Base-by-base conservation (phyloP, 352 stramenopile species). In the Globisporangium polare region DNA sequence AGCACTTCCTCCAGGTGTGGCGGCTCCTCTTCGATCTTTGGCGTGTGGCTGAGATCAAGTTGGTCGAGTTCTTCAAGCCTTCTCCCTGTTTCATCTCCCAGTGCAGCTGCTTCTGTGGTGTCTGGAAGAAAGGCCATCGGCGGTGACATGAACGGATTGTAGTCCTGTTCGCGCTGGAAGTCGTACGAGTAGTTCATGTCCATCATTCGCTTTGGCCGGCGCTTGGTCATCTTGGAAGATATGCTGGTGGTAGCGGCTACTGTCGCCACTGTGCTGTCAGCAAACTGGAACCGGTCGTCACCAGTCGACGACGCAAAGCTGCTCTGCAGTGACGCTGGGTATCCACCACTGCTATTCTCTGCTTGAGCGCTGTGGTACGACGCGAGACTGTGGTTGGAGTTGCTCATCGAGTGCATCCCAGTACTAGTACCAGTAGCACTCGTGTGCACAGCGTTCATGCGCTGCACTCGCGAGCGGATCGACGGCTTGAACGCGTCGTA, bases 401-500 rank as follows among this genome's bases (percentile, higher is more conserved):
- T 18, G 29, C 18, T 54, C 47, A 54, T 45, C 17, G 39, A 24
- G 6, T 41, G 24, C 47, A 29, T 33, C 20, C 47, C 47, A 26
- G 20, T 39, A 39, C 33, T 20, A 33, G 4, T 33, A 26, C 24
- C 17, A 9, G 22, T 13, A 5, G 35, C 26, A 29, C 17, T 33
- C 7, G 24, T 39, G 53, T 26, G 37, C 37, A 59, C 42, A 8
- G 57, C 58, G 20, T 39, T 57, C 24, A 58, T 58, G 18, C 46
- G 58, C 50, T 49, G 58, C n/a, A 46, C 15, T 3, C 50, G 27
- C 24, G 47, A 58, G 26, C 47, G 58, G 24, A 64, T 52, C 26
- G 78, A 82, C 7, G 80, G 74, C 67, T 85, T 87, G 60, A 88
- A 90, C 0, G 78, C 81, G 3, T 78, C 74, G 63, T 90, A 90